Percentiles rank a stretch among this genome's conserved stretches.
These are phyloP conservation scores for Acanthamoeba sp. DNA, from an alignment of 208 protist species.

Conservation along the genomic window DNA sequence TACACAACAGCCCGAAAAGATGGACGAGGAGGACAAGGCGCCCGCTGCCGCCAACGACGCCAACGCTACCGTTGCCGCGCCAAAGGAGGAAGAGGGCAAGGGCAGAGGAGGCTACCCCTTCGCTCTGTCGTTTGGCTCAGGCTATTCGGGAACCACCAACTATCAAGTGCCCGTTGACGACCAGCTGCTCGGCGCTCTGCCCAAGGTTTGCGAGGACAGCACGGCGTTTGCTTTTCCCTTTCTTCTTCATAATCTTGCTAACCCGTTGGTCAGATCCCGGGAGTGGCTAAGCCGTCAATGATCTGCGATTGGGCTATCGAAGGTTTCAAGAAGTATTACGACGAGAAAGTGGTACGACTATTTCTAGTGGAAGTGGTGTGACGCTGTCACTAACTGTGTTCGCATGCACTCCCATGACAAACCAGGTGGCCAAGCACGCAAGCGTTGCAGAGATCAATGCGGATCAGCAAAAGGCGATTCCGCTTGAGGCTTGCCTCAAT, in stretches of 20 bases:
- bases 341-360: conserved; percentile 10
- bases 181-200: background rate
- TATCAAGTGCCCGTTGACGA: background rate
- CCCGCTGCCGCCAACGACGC: background rate
- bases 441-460: background rate
- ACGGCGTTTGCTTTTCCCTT: background rate
- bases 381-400: no score
- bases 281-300: background rate
- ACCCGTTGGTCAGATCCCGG: no score
- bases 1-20: background rate
- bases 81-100: background rate
- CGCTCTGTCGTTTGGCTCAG: background rate
- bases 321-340: background rate
- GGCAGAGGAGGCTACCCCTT: background rate
- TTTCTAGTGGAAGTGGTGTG: no score
- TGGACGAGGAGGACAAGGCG: background rate
- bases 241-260: no score
- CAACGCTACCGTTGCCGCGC: background rate
- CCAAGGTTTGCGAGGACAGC: background rate
- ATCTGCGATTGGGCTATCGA: background rate
- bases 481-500: conserved; percentile 81
- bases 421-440: background rate
- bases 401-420: no score
- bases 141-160: background rate
- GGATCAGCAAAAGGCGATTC: background rate